Evolutionary conservation across 805 yeast species (phyloP), one percentile per base, ranked within the genome.

Genomic region (Starmerella powellii): DNA sequence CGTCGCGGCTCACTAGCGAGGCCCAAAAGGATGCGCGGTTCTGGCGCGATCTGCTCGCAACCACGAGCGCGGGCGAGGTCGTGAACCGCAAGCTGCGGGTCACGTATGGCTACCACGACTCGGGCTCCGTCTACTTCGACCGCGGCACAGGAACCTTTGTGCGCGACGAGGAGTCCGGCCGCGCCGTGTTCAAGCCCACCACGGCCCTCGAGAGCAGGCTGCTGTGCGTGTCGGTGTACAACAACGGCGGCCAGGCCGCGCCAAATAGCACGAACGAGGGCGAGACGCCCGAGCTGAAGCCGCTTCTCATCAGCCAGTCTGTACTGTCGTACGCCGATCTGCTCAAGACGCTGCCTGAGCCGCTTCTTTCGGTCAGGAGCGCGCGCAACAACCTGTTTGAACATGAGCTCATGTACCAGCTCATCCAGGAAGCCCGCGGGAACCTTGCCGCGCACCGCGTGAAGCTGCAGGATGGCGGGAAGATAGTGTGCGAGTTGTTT

Each of bases 41-140:
- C 54, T 84, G 94, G 91, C 64, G 67, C 38, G 71, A 70, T 42
- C 57, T 71, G 38, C 47, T 63, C 17, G 60, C 62, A 6, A 62
- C 70, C 3, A 54, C 57, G 13, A 23, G 30, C 4, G 12, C 27
- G 17, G 71, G 70, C 43, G 94, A 83, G 55, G 75, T 77, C 1
- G 59, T 87, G 11, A 77, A 79, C 54, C 82, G 80, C 51, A 68
- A 59, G 8, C 64, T 87, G 33, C 93, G 88, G 3, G 80, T 88
- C 29, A 84, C 82, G 53, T 91, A 81, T 56, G 97, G 97, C 0
- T 88, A 74, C 63, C 87, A 80, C 15, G 96, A 87, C 59, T 76
- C 94, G 0, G 98, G 97, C 0, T 82, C 94, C 1, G 72, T 67
- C 17, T 84, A 74, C 54, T 65, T 63, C 44, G 87, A 83, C 52